These are phyloP conservation scores for Pythium aquatile DNA, from an alignment of 352 stramenopile genomes.

Conservation along the genomic window DNA sequence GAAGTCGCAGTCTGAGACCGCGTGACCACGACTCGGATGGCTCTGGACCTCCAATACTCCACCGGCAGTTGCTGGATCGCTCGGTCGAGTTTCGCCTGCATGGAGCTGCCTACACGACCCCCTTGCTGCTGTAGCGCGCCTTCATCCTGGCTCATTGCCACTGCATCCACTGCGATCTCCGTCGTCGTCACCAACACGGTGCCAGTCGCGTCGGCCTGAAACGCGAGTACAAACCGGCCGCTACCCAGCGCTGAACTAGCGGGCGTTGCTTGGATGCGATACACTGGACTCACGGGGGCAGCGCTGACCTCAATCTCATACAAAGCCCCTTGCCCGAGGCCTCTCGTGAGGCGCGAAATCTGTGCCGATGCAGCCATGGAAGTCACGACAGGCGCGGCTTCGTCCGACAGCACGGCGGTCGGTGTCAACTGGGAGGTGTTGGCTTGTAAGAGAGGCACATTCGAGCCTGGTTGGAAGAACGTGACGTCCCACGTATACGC, in stretches of 20 bases:
- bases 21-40: slow-evolving; percentile 3
- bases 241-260: slow-evolving; percentile 6
- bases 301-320: slow-evolving; percentile 29
- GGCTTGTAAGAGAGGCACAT: slow-evolving; percentile 28
- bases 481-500: slow-evolving; percentile 35
- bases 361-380: slow-evolving; percentile 9
- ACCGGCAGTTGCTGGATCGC: slow-evolving; percentile 17
- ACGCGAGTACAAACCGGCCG: slow-evolving; percentile 31
- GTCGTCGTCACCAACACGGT: slow-evolving; percentile 18
- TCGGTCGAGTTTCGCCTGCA: slow-evolving; percentile 27
- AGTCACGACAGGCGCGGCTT: slow-evolving; percentile 4
- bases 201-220: slow-evolving; percentile 11
- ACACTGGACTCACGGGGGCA: slow-evolving; percentile 28
- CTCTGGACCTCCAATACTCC: neutral
- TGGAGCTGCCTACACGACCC: slow-evolving; percentile 28
- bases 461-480: slow-evolving; percentile 35
- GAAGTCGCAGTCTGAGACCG: neutral
- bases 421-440: slow-evolving; percentile 17
- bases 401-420: slow-evolving; percentile 17
- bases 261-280: slow-evolving; percentile 21
- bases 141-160: slow-evolving; percentile 36
- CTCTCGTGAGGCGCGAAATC: slow-evolving; percentile 23
- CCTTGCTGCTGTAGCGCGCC: slow-evolving; percentile 25
- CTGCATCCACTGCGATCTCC: slow-evolving; percentile 33
- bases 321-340: slow-evolving; percentile 30